Percentiles rank a stretch among this genome's conserved stretches.
Conservation (phyloP, 371 early-diverging fungal species). For the Phascolomyces articulosus region DNA sequence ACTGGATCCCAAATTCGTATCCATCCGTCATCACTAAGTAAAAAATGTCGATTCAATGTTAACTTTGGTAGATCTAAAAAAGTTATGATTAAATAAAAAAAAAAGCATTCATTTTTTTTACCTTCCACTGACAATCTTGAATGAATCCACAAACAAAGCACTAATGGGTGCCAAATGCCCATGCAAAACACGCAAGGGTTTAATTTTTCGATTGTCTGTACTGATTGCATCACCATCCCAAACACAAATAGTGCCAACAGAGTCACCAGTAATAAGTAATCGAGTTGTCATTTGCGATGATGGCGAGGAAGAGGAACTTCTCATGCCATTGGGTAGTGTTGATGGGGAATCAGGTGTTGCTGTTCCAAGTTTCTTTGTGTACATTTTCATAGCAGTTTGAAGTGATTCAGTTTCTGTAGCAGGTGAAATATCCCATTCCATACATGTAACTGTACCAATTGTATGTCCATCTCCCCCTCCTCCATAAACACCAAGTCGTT, state of each 20-base stretch:
- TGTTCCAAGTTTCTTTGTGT: background rate
- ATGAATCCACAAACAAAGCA: conserved; percentile 42
- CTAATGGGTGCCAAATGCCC: conserved; percentile 45
- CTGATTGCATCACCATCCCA: conserved; percentile 38
- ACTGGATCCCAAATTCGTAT: conserved; percentile 53
- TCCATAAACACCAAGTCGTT: conserved; percentile 27
- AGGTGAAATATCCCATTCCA: conserved; percentile 40
- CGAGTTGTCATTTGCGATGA: conserved; percentile 14
- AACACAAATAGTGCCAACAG: conserved; percentile 43
- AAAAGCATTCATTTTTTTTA: conserved; percentile 12
- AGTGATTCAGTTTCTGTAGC: conserved; percentile 25
- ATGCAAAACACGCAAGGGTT: conserved; percentile 26
- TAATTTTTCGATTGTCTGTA: conserved; percentile 14
- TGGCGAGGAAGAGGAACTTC: too few relatives aligned
- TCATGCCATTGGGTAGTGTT: background rate
- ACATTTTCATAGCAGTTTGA: conserved; percentile 18
- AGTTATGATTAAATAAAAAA: background rate
- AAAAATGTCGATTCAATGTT: too few relatives aligned
- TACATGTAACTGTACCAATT: conserved; percentile 33
- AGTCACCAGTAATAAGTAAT: conserved; percentile 53
- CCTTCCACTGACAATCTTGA: conserved; percentile 52
- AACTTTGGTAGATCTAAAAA: too few relatives aligned
- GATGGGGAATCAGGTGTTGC: background rate
- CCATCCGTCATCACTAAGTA: conserved; percentile 48
- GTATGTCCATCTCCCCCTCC: conserved; percentile 29